phyloP scores from a whole-genome alignment of 2,329 filamentous ascomycete genomes.

The Dactylellina drechsleri region DNA sequence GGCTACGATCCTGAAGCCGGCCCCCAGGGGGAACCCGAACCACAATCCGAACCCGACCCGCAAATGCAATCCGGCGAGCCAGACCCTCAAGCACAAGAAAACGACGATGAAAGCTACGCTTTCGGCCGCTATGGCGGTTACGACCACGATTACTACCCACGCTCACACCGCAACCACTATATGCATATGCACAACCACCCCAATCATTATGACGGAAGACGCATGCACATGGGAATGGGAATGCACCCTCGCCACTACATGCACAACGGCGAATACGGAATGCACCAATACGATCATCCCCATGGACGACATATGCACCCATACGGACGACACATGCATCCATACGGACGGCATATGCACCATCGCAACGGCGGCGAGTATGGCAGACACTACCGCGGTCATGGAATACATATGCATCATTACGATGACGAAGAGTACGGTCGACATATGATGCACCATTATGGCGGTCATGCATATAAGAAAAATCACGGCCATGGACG shows the following conservation, averaged over 20 bases:
- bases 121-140: not conserved
- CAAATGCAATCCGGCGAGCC: not conserved
- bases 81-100: not conserved
- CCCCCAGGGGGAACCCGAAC: too few species aligned
- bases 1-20: too few species aligned
- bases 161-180: too few species aligned
- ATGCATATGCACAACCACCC: not conserved
- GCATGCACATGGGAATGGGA: too few species aligned
- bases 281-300: not conserved
- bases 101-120: not conserved
- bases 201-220: not conserved
- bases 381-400: not conserved
- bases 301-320: not conserved
- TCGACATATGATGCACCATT: not conserved
- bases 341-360: too few species aligned
- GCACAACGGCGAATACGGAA: not conserved
- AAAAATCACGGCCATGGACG: not conserved
- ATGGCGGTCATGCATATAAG: not conserved
- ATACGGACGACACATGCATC: not conserved
- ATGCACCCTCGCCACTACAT: not conserved
- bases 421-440: not conserved
- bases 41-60: too few species aligned
- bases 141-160: not conserved
- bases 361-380: not conserved
- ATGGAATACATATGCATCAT: conserved; percentile 1